phyloP scores from a whole-genome alignment of 768 basidiomycete genomes.

The Mycena leptocephala region DNA sequence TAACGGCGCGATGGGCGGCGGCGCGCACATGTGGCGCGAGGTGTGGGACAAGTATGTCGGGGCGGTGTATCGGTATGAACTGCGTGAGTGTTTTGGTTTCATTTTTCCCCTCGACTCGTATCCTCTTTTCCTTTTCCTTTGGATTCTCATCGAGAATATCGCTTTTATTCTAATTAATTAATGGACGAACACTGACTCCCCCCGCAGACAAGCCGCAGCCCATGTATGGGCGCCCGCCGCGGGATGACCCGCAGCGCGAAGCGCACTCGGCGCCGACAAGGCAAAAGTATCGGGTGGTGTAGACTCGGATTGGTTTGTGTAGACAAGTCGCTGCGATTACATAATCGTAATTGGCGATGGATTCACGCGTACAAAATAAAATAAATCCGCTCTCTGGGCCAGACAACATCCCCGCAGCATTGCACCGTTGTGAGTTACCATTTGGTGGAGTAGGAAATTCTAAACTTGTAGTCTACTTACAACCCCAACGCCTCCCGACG shows the following conservation, averaged over 20 bases:
- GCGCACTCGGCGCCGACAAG: slow-evolving; percentile 23
- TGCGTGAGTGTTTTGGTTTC: slow-evolving; percentile 69
- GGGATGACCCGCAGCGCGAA: slow-evolving; percentile 37
- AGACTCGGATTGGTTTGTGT: not conserved
- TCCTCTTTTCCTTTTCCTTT: not conserved
- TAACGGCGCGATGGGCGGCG: slow-evolving; percentile 73
- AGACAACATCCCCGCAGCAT: too few relatives aligned
- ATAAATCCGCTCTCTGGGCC: too few relatives aligned
- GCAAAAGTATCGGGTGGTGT: slow-evolving; percentile 19
- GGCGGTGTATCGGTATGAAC: slow-evolving; percentile 73
- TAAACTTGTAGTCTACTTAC: too few relatives aligned
- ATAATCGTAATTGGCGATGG: not conserved
- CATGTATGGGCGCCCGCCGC: slow-evolving; percentile 28
- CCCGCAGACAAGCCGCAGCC: slow-evolving; percentile 47
- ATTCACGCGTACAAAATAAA: too few relatives aligned
- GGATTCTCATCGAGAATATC: not conserved
- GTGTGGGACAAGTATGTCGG: slow-evolving; percentile 80
- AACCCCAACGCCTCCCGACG: too few relatives aligned
- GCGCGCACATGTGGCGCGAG: slow-evolving; percentile 88
- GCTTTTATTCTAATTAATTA: not conserved
- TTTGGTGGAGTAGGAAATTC: too few relatives aligned
- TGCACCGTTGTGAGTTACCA: too few relatives aligned
- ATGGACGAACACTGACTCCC: not conserved
- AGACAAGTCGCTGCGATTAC: not conserved
- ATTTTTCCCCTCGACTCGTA: not conserved